Conservation (phyloP, 331 rosid genomes). For the Spiraea crenata region DNA sequence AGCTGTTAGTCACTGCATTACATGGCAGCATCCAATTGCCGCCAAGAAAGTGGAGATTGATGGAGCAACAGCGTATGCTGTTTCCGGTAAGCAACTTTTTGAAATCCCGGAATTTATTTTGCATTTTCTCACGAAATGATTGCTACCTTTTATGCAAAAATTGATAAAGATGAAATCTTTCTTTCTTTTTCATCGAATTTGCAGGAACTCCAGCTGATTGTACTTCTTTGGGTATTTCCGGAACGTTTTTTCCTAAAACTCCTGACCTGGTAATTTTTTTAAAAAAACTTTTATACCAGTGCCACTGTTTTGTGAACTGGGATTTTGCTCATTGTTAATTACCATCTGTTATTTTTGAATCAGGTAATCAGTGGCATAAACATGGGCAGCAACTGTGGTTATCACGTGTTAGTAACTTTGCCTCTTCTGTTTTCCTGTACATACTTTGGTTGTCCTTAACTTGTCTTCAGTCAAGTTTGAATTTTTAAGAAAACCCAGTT, state of each 20-base stretch:
- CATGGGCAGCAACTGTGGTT: slow-evolving; percentile 94
- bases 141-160: neutral
- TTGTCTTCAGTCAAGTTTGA: neutral
- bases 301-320: neutral
- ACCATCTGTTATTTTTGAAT: slow-evolving; percentile 3
- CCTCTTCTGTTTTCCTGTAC: neutral
- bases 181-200: slow-evolving; percentile 15
- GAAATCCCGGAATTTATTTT: neutral
- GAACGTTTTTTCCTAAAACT: slow-evolving; percentile 54
- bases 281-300: slow-evolving; percentile 2
- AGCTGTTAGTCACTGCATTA: slow-evolving; percentile 83
- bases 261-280: slow-evolving; percentile 61
- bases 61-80: slow-evolving; percentile 76
- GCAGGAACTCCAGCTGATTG: slow-evolving; percentile 89
- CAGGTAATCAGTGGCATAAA: slow-evolving; percentile 98
- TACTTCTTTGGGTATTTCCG: slow-evolving; percentile 75
- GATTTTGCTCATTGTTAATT: slow-evolving; percentile 15
- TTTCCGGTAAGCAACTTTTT: slow-evolving; percentile 47
- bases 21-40: slow-evolving; percentile 67
- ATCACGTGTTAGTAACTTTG: slow-evolving; percentile 62
- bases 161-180: neutral
- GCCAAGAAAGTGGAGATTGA: slow-evolving; percentile 57
- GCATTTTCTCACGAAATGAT: neutral
- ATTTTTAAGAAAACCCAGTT: neutral
- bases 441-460: neutral